Conservation (phyloP, 2,329 filamentous ascomycete genomes). For the Fusarium sublunatum region DNA sequence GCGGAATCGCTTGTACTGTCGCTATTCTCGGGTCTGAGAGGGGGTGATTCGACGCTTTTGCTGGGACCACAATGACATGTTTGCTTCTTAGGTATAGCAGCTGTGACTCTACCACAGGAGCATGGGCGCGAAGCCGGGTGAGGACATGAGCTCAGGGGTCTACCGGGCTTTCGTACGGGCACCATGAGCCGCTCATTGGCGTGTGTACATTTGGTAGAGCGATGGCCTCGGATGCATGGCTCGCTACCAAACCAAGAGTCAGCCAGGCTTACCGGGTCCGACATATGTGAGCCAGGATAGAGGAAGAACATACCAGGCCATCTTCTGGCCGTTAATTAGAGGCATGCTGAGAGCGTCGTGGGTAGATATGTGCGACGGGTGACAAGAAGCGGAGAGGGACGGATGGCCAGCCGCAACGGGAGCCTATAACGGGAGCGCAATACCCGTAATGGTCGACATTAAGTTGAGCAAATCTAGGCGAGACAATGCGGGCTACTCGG, state of each 20-base stretch:
- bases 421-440: conserved; percentile 24
- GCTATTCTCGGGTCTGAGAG: conserved; percentile 43
- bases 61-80: conserved; percentile 64
- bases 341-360: conserved; percentile 63
- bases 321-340: conserved; percentile 76
- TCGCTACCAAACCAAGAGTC: conserved; percentile 59
- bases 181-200: conserved; percentile 74
- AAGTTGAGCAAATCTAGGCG: conserved; percentile 12
- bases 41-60: conserved; percentile 42
- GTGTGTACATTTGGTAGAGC: conserved; percentile 80
- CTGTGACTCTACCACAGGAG: conserved; percentile 71
- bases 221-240: conserved; percentile 80
- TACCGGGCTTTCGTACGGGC: conserved; percentile 76
- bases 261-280: conserved; percentile 16
- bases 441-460: conserved; percentile 32
- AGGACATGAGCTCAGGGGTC: conserved; percentile 76
- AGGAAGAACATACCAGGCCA: conserved; percentile 72
- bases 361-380: conserved; percentile 28
- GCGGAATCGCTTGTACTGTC: conserved; percentile 40
- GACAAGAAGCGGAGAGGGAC: conserved; percentile 29
- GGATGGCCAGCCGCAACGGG: conserved; percentile 33
- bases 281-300: neutral
- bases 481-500: conserved; percentile 20
- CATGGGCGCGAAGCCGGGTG: conserved; percentile 72
- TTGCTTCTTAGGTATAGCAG: conserved; percentile 69